Conservation (phyloP, 345 rosid genomes). For the Arabidopsis arenosa region DNA sequence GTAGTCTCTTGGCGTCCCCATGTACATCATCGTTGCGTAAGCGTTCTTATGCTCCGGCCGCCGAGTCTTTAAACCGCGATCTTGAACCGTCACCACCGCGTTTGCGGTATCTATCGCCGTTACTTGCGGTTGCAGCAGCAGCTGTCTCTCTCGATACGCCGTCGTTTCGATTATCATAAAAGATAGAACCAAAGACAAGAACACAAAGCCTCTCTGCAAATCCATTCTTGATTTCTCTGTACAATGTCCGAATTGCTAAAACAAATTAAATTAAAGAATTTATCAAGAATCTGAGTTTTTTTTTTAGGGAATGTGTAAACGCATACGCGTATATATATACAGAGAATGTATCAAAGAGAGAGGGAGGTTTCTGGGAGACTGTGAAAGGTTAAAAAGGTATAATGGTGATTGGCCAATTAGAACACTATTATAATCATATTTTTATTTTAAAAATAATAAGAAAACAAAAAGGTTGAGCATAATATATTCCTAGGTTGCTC, state of each 20-base stretch:
- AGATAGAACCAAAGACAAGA: slow-evolving; percentile 28
- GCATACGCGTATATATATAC: slow-evolving; percentile 26
- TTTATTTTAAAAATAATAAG: neutral
- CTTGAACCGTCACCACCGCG: slow-evolving; percentile 12
- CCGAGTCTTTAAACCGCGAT: slow-evolving; percentile 33
- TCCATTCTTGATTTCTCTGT: slow-evolving; percentile 21
- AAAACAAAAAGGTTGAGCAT: neutral
- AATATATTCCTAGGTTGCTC: neutral
- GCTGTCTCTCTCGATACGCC: slow-evolving; percentile 43
- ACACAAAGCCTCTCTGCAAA: slow-evolving; percentile 13
- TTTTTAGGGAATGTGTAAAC: slow-evolving; percentile 7
- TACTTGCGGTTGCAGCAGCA: slow-evolving; percentile 19
- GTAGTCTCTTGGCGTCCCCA: slow-evolving; percentile 99
- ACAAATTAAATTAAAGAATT: neutral
- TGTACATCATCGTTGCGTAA: slow-evolving; percentile 98
- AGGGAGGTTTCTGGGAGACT: slow-evolving; percentile 35
- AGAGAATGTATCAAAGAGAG: slow-evolving; percentile 26
- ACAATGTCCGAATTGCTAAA: slow-evolving; percentile 17
- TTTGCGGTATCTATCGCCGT: slow-evolving; percentile 7
- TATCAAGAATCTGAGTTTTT: slow-evolving; percentile 7
- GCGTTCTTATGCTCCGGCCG: slow-evolving; percentile 70
- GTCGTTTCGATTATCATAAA: slow-evolving; percentile 23
- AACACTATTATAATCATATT: neutral
- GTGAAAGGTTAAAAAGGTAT: slow-evolving; percentile 31
- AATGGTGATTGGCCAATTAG: slow-evolving; percentile 33